Base-by-base conservation (phyloP, 1,284 basidiomycete species). In the Pseudozyma thailandica region DNA sequence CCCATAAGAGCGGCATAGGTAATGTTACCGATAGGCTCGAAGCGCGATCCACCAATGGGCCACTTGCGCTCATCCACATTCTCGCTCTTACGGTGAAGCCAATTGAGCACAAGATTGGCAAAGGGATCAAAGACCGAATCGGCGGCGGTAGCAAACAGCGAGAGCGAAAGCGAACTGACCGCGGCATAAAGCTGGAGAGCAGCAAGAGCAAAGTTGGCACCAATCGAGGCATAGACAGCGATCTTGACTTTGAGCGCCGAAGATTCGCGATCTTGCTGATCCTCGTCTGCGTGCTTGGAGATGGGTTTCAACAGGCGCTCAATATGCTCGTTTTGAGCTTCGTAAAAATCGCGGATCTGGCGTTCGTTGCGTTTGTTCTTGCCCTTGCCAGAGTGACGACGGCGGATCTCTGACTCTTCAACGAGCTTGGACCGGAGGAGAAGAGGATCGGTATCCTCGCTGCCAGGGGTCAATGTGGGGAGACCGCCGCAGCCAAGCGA, bases 121-220 rank as follows among this genome's bases (percentile, higher is more conserved):
- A 92, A 80, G 43, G 93, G 88, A 80, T 98, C 94, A 80, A 96
- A 95, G 20, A 92, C 88, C 15, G 92, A 90, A 82, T 96, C 93
- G 74, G 94, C 90, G 21, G 88, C 91, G 2, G 92, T 94, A 21
- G 94, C 93, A 59, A 98, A 88, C 48, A 98, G 87, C 10, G 93
- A 93, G 12, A 98, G 86, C 1, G 93, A 95, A 15, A 88, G 79
- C 3, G 92, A 91, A 2, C 91, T 91, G 64, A 93, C 87, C 16
- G 95, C 94, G 13, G 92, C 94, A 80, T 88, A 88, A 7, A 88
- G 82, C 80, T 87, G 85, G 0, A 86, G 60, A 3, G 79, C 69
- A 6, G 86, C 85, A 26, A 83, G 77, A 33, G 83, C 83, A 63
- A 92, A 86, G 84, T 98, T 98, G 56, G 88, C 75, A 31, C 49